These are phyloP conservation scores for Nicotiana tabacum DNA, from an alignment of 257 asterid genomes.

Conservation along the genomic window DNA sequence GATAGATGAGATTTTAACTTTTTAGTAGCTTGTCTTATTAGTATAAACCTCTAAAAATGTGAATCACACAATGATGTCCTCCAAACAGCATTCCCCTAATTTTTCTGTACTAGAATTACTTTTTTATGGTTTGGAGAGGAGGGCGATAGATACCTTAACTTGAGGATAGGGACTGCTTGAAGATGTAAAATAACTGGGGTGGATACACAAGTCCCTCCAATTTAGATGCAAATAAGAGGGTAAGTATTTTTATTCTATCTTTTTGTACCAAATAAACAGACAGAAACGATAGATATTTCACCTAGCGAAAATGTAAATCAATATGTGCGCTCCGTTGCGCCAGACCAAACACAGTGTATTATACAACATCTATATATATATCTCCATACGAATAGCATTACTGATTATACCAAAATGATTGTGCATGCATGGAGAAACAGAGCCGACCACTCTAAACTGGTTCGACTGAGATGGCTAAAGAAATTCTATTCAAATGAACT, in stretches of 20 bases:
- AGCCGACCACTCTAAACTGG: too few relatives aligned
- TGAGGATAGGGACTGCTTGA: neutral
- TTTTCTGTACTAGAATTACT: neutral
- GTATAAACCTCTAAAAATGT: too few relatives aligned
- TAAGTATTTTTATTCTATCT: neutral
- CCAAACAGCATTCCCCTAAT: neutral
- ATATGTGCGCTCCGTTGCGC: neutral
- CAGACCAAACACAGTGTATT: too few relatives aligned
- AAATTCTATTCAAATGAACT: too few relatives aligned
- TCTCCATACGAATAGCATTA: too few relatives aligned
- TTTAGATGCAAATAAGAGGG: neutral
- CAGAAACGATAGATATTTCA: neutral
- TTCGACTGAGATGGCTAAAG: too few relatives aligned
- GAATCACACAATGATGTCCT: neutral
- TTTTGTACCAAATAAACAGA: neutral
- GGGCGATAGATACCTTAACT: neutral
- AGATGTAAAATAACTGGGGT: neutral
- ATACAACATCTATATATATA: too few relatives aligned
- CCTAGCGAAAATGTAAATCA: neutral
- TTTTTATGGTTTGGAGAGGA: neutral
- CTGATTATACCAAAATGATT: too few relatives aligned
- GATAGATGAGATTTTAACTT: neutral
- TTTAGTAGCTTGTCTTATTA: neutral
- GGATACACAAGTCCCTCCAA: neutral
- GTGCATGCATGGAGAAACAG: too few relatives aligned